Percentiles rank a stretch among this genome's conserved stretches.
Evolutionary conservation across 108 stramenopile genomes (phyloP).

Genomic region (Poteriospumella lacustris): DNA sequence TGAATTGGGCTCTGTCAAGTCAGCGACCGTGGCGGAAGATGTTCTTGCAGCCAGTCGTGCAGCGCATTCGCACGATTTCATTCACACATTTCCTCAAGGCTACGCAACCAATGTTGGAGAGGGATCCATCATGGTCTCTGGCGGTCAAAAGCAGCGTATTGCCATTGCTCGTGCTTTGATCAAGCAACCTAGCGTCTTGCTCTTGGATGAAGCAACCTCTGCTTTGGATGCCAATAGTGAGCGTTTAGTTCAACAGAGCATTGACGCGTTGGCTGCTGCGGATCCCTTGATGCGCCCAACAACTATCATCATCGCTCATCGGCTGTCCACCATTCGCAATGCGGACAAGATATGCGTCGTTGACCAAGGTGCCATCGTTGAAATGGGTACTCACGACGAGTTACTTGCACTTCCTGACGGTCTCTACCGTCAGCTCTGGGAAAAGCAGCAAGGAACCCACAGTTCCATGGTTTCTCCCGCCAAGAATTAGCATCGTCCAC

Average conservation of each 20-base stretch:
- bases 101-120: neutral
- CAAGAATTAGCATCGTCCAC: too few relatives aligned
- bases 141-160: neutral
- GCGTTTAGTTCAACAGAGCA: constrained; percentile 65
- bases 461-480: too few relatives aligned
- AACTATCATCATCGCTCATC: constrained; percentile 67
- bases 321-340: constrained; percentile 69
- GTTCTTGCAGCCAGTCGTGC: neutral
- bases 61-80: constrained; percentile 2
- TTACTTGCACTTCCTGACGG: constrained; percentile 53
- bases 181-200: constrained; percentile 63
- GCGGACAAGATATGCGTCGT: constrained; percentile 80
- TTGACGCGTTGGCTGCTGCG: too few relatives aligned
- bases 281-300: too few relatives aligned
- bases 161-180: constrained; percentile 54
- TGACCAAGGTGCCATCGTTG: constrained; percentile 65
- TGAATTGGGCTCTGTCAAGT: too few relatives aligned
- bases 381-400: constrained; percentile 69
- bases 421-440: constrained; percentile 57
- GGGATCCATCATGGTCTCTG: constrained; percentile 6
- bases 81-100: neutral
- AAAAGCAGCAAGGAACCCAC: too few relatives aligned
- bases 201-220: constrained; percentile 79
- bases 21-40: too few relatives aligned
- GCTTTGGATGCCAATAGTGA: constrained; percentile 78